A percentile compares a stretch with the other conserved stretches of the same genome.
These are phyloP conservation scores for Oryza glaberrima DNA, from an alignment of 176 grass and related monocot genomes.

Conservation along the genomic window DNA sequence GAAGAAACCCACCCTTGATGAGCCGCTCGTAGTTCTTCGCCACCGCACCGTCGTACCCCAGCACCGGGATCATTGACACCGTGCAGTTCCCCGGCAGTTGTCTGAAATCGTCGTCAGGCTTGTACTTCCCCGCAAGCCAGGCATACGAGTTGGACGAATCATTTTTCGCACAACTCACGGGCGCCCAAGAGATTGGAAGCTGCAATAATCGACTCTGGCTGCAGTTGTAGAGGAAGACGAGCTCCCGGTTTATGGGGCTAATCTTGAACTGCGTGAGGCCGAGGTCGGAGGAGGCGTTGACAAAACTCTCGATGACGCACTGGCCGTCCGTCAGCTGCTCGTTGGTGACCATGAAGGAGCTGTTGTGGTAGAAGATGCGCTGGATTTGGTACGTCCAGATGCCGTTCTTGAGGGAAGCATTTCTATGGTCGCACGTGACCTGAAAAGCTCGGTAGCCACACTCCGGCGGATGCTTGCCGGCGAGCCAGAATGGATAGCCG, in stretches of 20 bases:
- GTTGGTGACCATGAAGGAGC: conserved; percentile 22
- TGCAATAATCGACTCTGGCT: fast-evolving
- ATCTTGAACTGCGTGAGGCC: conserved; percentile 23
- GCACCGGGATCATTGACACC: conserved; percentile 40
- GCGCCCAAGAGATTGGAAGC: neutral
- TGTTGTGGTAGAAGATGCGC: conserved; percentile 30
- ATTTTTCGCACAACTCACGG: neutral
- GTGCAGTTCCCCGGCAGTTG: conserved; percentile 1
- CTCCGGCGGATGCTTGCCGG: neutral
- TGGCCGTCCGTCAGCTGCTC: neutral
- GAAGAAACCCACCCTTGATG: conserved; percentile 45
- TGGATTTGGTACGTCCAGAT: conserved; percentile 10
- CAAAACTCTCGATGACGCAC: neutral
- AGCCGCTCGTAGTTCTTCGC: conserved; percentile 30
- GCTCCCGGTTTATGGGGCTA: conserved; percentile 37
- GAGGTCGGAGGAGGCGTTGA: conserved; percentile 38
- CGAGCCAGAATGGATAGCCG: conserved; percentile 61
- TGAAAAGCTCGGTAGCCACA: conserved; percentile 43
- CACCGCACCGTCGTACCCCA: neutral
- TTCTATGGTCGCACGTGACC: conserved; percentile 6
- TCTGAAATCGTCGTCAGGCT: neutral
- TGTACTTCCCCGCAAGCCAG: conserved; percentile 28
- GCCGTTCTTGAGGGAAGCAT: neutral
- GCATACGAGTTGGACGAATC: neutral
- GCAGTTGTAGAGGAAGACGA: conserved; percentile 56